phyloP scores from a whole-genome alignment of 2,329 filamentous ascomycete species.

The Fusarium musae region DNA sequence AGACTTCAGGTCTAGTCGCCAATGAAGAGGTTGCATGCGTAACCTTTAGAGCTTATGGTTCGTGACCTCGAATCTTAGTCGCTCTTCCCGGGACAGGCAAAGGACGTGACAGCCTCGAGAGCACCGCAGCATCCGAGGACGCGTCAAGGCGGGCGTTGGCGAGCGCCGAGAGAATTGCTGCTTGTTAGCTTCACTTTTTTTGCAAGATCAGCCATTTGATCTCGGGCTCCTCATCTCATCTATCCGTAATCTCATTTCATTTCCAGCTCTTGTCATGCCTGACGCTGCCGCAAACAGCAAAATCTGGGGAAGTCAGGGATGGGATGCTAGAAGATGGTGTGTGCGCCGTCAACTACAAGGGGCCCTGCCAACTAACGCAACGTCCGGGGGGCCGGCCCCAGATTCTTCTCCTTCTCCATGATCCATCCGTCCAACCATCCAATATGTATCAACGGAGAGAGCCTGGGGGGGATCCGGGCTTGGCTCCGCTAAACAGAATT shows the following conservation, averaged over 20 bases:
- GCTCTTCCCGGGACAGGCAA: constrained; percentile 29
- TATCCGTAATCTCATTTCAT: constrained; percentile 16
- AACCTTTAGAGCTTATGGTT: constrained; percentile 34
- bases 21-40: constrained; percentile 22
- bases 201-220: constrained; percentile 21
- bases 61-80: constrained; percentile 34
- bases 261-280: constrained; percentile 27
- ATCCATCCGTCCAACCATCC: neutral
- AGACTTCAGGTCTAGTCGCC: constrained; percentile 19
- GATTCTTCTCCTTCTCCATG: constrained; percentile 20
- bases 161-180: constrained; percentile 14
- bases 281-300: constrained; percentile 32
- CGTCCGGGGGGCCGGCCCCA: constrained; percentile 35
- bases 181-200: constrained; percentile 10
- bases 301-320: constrained; percentile 52
- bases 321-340: constrained; percentile 44
- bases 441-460: constrained; percentile 2
- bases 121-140: constrained; percentile 32
- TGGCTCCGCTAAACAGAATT: constrained; percentile 43
- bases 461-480: constrained; percentile 33
- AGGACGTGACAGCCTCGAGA: constrained; percentile 12
- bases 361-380: constrained; percentile 40
- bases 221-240: constrained; percentile 17
- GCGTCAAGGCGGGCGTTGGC: constrained; percentile 23
- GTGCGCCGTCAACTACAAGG: constrained; percentile 45